Conservation (phyloP, 2,329 filamentous ascomycete species). For the Colletotrichum gloeosporioides region DNA sequence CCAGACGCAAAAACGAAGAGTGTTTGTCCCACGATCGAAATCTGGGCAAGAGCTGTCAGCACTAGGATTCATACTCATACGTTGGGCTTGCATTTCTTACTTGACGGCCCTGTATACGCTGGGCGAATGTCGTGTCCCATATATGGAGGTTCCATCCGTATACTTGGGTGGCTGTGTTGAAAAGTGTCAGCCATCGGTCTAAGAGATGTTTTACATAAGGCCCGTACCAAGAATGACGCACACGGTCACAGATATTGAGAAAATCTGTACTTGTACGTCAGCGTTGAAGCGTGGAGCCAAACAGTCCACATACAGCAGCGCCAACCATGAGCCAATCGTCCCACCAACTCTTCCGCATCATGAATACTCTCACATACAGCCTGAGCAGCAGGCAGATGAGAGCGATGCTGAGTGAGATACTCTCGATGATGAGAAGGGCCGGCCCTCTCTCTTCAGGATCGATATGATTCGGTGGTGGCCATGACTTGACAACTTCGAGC, state of each 20-base stretch:
- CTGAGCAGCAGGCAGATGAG: slow-evolving; percentile 39
- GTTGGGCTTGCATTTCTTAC: neutral
- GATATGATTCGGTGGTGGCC: neutral
- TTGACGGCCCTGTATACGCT: slow-evolving; percentile 31
- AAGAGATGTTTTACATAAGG: neutral
- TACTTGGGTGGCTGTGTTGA: slow-evolving; percentile 27
- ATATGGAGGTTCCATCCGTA: slow-evolving; percentile 44
- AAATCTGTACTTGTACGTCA: slow-evolving; percentile 26
- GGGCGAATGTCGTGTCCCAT: slow-evolving; percentile 35
- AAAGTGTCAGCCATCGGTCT: too few species aligned
- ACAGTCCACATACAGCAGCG: slow-evolving; percentile 34
- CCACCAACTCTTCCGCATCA: slow-evolving; percentile 36
- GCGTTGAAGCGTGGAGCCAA: neutral
- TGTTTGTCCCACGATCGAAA: slow-evolving; percentile 45
- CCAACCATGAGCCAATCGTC: slow-evolving; percentile 49
- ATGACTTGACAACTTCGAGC: neutral
- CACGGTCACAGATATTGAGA: slow-evolving; percentile 35
- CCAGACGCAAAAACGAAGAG: slow-evolving; percentile 43
- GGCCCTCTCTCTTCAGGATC: slow-evolving; percentile 15
- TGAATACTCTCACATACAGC: slow-evolving; percentile 40
- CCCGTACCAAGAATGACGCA: slow-evolving; percentile 33
- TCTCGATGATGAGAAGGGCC: slow-evolving; percentile 40
- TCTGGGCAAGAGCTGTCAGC: slow-evolving; percentile 25
- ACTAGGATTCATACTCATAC: fast-evolving
- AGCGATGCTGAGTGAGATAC: slow-evolving; percentile 37